Evolutionary conservation across 2,329 filamentous ascomycete genomes (phyloP), one percentile per base, ranked within the genome.

Genomic region (Cadophora sp.): DNA sequence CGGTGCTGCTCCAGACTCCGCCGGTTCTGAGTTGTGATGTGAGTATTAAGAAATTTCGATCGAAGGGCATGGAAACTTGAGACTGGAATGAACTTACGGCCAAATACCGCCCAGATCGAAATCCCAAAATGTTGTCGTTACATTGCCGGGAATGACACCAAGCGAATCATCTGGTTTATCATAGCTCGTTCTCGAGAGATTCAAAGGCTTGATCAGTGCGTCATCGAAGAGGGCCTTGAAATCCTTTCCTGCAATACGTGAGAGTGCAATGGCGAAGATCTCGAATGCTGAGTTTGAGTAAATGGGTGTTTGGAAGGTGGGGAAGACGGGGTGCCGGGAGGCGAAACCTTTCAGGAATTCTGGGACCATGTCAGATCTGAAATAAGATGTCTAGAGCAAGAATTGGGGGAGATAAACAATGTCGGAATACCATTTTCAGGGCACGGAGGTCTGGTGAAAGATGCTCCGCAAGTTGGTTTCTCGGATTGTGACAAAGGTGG

Each of bases 221-320:
- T 65, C 63, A 3, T 53, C 40, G 3, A 81, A 73, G 19, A 78
- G 71, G 1, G 67, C 62, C 46, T 71, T 46, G 61, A 79, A 76
- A 14, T 71, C 62, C 29, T 73, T 74, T 16, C 79, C 78, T 0
- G 79, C 81, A 65, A 82, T 81, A 61, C 70, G 70, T 70, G 81
- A 77, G 12, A 80, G 75, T 12, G 78, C 80, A 62, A 79, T 81
- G 1, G 76, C 73, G 4, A 81, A 71, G 46, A 81, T 75, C 59
- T 77, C 74, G 66, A 74, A 81, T 19, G 77, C 80, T 0, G 77
- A 71, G 64, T 82, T 80, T 64, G 77, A 77, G 68, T 80, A 80
- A 1, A 75, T 75, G 3, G 79, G 79, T 1, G 77, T 77, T 26
- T 74, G 68, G 19, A 73, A 77, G 1, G 77, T 73, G 2, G 77